Evolutionary conservation across 2,329 filamentous ascomycete genomes (phyloP).

Genomic region (Colletotrichum phormii): DNA sequence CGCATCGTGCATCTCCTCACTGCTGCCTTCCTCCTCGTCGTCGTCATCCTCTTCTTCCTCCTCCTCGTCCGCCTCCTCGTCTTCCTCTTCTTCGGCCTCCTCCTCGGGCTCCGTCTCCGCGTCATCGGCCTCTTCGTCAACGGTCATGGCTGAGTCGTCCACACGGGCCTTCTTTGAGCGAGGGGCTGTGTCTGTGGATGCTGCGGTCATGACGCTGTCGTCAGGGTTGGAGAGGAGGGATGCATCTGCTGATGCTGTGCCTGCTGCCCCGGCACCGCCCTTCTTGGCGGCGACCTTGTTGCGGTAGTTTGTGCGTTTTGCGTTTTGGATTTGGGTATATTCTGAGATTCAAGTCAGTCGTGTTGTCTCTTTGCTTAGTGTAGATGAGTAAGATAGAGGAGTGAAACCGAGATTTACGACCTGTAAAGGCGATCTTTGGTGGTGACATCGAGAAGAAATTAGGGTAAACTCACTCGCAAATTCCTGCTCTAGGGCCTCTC

Average conservation of each 20-base stretch:
- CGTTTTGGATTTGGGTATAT: constrained; percentile 78
- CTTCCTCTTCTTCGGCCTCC: constrained; percentile 60
- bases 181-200: constrained; percentile 46
- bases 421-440: neutral
- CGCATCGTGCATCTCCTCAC: constrained; percentile 65
- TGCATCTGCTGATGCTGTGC: constrained; percentile 55
- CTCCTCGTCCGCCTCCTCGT: constrained; percentile 57
- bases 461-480: constrained; percentile 71
- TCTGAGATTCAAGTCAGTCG: constrained; percentile 55
- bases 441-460: neutral
- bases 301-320: constrained; percentile 80
- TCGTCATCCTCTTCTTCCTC: constrained; percentile 57
- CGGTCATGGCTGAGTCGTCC: constrained; percentile 50
- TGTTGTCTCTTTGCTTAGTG: neutral
- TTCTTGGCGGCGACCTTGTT: constrained; percentile 77
- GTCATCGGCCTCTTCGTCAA: constrained; percentile 51
- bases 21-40: constrained; percentile 64
- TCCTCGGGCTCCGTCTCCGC: constrained; percentile 58
- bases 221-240: constrained; percentile 40
- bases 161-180: constrained; percentile 60
- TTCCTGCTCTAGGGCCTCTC: constrained; percentile 76
- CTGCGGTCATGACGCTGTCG: constrained; percentile 48
- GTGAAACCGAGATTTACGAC: neutral
- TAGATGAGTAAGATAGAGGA: neutral
- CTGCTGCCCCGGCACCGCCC: constrained; percentile 53